Evolutionary conservation across 192 early-diverging fungal species (phyloP), one percentile per base, ranked within the genome.

Genomic region (Endogone sp.): DNA sequence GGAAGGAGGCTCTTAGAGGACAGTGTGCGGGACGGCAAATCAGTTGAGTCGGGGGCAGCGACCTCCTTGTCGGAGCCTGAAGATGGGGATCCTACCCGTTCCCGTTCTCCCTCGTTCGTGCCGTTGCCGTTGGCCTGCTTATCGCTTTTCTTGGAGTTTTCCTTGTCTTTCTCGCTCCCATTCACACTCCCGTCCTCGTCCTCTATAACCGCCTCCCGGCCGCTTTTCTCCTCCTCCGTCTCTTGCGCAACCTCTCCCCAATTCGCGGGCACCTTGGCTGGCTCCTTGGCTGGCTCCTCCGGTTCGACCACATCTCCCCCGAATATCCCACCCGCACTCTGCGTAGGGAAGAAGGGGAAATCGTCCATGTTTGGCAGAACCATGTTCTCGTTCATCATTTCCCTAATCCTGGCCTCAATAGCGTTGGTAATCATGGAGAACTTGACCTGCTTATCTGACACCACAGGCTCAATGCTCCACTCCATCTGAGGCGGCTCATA

Each of bases 301-400:
- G 22, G 6, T 6, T 10, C 2, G 22, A 22, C 6, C 24, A 28
- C 22, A 11, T 6, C 21, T 10, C 10, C 80, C 21, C 80, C 88
- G 74, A 91, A 81, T 23, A 91, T 82, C 2, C 82, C 90, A 23
- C 88, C 82, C 4, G 74, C 61, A 2, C 84, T 82, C 3, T 82
- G 69, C 0, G 86, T 76, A 29, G 85, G 80, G 73, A 88, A 92
- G 69, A 95, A 95, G 16, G 87, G 80, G 1, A 92, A 84, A 68
- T 95, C 92, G 69, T 97, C 95, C 88, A 97, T 90, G 63, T 95
- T 90, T 3, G 95, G 95, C 64, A 94, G 75, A 11, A 97, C 89
- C 68, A 97, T 77, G 22, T 85, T 88, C 68, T 88, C 88, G 3
- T 88, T 82, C 30, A 97, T 79, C 27, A 91, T 87, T 31, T 94